Base-by-base conservation (phyloP, 495 filamentous ascomycete species). In the Baudoinia panamericana region DNA sequence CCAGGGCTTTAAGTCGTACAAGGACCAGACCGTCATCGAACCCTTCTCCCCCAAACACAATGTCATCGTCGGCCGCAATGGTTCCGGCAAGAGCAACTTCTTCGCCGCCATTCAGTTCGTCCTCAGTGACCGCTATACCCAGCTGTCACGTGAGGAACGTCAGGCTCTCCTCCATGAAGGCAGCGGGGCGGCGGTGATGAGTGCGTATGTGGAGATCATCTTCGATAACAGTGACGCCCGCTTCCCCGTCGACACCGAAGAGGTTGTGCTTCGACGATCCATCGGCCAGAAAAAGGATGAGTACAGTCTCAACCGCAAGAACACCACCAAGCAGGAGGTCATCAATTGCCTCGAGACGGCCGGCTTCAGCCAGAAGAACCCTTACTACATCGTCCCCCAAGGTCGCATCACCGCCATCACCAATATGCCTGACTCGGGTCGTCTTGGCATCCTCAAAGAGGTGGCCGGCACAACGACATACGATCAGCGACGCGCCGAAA, bases 1-100 rank as follows among this genome's bases (percentile, higher is more conserved):
- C 56, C 90, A 99, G 56, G 90, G 90, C 72, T 99, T 99, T 67
- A 96, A 96, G 67, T 94, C 88, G 71, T 99, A 99, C 73, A 96
- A 96, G 65, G 88, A 96, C 51, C 90, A 99, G 62, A 95, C 86
- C 23, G 83, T 93, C 57, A 94, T 95, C 57, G 90, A 96, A 56
- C 88, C 90, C 37, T 99, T 99, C 63, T 95, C 87, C 8, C 83
- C 90, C 6, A 90, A 90, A 56, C 86, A 85, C 64, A 99, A 99
- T 72, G 84, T 99, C 40, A 95, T 99, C 54, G 90, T 99, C 52
- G 90, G 90, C 42, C 90, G 90, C 63, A 99, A 99, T 71, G 90
- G 90, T 47, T 94, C 90, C 2, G 90, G 90, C 53, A 99, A 99
- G 69, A 93, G 85, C 59, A 99, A 99, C 66, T 99, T 99, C 74